These are phyloP conservation scores for Cyberlindnera galapagoensis DNA, from an alignment of 805 yeast genomes.

Conservation along the genomic window DNA sequence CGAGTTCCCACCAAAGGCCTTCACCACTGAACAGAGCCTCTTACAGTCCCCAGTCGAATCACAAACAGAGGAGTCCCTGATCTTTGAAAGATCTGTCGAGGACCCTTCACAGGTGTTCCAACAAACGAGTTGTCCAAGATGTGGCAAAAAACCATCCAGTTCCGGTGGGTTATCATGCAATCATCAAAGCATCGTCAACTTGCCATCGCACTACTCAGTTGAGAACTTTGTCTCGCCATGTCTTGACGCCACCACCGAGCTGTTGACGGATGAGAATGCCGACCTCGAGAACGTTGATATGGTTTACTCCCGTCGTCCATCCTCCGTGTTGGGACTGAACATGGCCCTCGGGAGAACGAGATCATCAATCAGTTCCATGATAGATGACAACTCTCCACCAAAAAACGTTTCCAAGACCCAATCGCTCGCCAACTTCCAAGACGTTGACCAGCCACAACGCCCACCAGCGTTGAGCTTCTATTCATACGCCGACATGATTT, in stretches of 20 bases:
- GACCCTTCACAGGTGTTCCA: constrained; percentile 36
- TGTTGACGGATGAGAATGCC: constrained; percentile 48
- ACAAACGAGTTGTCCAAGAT: constrained; percentile 22
- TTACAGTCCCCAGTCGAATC: constrained; percentile 8
- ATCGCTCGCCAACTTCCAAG: constrained; percentile 20
- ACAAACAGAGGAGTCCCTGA: constrained; percentile 33
- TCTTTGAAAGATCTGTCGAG: constrained; percentile 64
- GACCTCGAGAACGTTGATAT: constrained; percentile 67
- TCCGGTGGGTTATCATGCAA: constrained; percentile 17
- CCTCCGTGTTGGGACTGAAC: constrained; percentile 42
- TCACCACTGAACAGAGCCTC: constrained; percentile 5
- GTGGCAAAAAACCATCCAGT: constrained; percentile 18
- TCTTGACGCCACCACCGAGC: constrained; percentile 67
- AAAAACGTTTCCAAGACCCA: constrained; percentile 17
- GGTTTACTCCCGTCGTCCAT: constrained; percentile 55
- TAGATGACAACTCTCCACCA: constrained; percentile 10
- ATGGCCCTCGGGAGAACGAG: constrained; percentile 33
- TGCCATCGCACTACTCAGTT: constrained; percentile 34
- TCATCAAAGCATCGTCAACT: constrained; percentile 25
- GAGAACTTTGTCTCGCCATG: constrained; percentile 80
- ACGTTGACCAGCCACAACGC: constrained; percentile 18
- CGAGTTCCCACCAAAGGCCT: constrained; percentile 15
- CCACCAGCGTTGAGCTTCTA: constrained; percentile 41
- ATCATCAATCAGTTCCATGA: constrained; percentile 18
- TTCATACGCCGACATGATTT: constrained; percentile 76